phyloP scores from a whole-genome alignment of 2,329 filamentous ascomycete species.

The Tolypocladium pustulatum region DNA sequence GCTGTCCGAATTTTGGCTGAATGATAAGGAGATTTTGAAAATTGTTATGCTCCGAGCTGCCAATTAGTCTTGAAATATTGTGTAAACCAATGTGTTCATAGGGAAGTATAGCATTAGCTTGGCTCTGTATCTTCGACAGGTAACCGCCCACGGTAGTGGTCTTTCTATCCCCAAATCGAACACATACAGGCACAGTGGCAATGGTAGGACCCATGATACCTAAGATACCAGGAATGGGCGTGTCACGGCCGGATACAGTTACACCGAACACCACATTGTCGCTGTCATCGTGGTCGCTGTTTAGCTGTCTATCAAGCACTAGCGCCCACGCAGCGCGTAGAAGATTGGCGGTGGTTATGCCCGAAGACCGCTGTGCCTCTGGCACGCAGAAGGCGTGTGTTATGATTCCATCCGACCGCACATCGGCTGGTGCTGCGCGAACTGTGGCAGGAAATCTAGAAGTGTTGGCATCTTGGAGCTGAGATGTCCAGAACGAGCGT shows the following conservation, averaged over 20 bases:
- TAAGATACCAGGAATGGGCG: slow-evolving; percentile 14
- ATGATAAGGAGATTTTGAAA: not conserved
- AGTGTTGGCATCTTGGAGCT: not conserved
- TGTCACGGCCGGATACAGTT: slow-evolving; percentile 17
- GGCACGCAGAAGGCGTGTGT: not conserved
- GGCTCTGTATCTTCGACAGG: slow-evolving; percentile 7
- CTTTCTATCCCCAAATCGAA: slow-evolving; percentile 4
- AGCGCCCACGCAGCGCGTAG: slow-evolving; percentile 16
- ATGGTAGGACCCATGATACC: slow-evolving; percentile 19
- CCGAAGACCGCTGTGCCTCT: not conserved
- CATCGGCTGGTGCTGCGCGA: not conserved
- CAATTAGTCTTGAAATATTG: slow-evolving; percentile 5
- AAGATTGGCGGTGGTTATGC: slow-evolving; percentile 9
- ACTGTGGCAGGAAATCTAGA: not conserved
- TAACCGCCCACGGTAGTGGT: not conserved
- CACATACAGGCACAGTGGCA: slow-evolving; percentile 17
- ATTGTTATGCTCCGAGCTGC: not conserved
- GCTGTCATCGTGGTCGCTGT: not conserved
- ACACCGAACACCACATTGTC: slow-evolving; percentile 15
- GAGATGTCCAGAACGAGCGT: not conserved
- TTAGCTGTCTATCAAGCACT: slow-evolving; percentile 9
- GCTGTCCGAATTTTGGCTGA: not conserved
- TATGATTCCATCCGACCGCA: not conserved
- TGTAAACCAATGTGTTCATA: slow-evolving; percentile 13
- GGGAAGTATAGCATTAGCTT: slow-evolving; percentile 2